phyloP scores from a whole-genome alignment of 1,139 yeast species.

The Protomyces gravidus region DNA sequence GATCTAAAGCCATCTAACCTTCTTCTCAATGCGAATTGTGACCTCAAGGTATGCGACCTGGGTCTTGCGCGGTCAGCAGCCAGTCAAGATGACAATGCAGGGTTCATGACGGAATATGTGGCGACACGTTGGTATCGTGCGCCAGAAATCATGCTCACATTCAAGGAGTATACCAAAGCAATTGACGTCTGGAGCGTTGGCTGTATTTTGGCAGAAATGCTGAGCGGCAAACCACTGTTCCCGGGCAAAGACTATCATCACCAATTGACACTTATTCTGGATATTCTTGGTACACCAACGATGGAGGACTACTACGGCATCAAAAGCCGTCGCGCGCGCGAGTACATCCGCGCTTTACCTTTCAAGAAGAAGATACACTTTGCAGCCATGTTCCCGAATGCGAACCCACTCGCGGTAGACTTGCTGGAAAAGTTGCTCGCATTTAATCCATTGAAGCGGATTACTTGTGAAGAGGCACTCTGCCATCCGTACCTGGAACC shows the following conservation, averaged over 20 bases:
- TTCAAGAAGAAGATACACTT: constrained; percentile 57
- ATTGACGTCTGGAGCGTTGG: constrained; percentile 98
- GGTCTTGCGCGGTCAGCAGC: constrained; percentile 73
- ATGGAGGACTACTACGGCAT: constrained; percentile 76
- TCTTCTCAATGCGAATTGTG: constrained; percentile 85
- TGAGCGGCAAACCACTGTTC: constrained; percentile 77
- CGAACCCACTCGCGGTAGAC: constrained; percentile 65
- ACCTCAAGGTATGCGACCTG: constrained; percentile 88
- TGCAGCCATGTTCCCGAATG: constrained; percentile 49
- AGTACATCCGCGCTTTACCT: constrained; percentile 74
- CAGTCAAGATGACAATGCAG: constrained; percentile 56
- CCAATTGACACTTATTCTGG: constrained; percentile 81
- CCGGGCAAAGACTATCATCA: constrained; percentile 94
- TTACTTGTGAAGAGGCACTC: constrained; percentile 75
- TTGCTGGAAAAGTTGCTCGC: constrained; percentile 66
- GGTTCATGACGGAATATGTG: constrained; percentile 90
- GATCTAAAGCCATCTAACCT: constrained; percentile 89
- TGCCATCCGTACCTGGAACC: constrained; percentile 72
- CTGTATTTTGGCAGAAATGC: constrained; percentile 90
- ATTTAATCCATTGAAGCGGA: constrained; percentile 74
- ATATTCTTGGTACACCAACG: constrained; percentile 83
- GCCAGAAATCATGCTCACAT: constrained; percentile 93
- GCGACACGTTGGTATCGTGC: constrained; percentile 98
- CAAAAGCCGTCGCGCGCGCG: constrained; percentile 78
- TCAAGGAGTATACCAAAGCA: constrained; percentile 88